Conservation (phyloP, 2,329 filamentous ascomycete genomes). For the Madurella fahalii region DNA sequence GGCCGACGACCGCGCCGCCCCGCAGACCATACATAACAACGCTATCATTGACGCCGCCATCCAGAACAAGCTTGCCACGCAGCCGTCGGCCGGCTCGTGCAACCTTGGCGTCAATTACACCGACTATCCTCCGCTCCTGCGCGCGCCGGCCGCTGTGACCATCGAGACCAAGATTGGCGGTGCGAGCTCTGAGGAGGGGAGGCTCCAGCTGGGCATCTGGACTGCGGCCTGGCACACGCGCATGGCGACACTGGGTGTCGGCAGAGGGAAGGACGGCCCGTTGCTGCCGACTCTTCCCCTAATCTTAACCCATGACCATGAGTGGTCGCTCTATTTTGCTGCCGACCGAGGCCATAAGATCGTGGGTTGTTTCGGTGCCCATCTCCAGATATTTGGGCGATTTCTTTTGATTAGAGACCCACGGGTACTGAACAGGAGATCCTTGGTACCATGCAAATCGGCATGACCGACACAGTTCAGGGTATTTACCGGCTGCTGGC, state of each 20-base stretch:
- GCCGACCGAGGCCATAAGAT: conserved; percentile 14
- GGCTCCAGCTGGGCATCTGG: conserved; percentile 13
- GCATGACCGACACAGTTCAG: conserved; percentile 13
- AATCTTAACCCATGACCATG: conserved; percentile 13
- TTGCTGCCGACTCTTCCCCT: conserved; percentile 12
- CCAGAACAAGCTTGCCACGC: conserved; percentile 10
- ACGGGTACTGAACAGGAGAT: background rate
- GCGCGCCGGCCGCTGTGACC: conserved; percentile 8
- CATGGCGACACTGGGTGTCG: conserved; percentile 12
- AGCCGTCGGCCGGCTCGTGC: conserved; percentile 4
- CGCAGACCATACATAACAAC: too few species aligned
- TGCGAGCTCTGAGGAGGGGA: conserved; percentile 12
- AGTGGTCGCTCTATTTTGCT: conserved; percentile 16
- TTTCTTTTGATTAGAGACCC: too few species aligned
- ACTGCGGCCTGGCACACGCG: conserved; percentile 15
- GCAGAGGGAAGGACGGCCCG: conserved; percentile 7
- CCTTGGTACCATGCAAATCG: conserved; percentile 11
- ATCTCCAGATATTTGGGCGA: too few species aligned
- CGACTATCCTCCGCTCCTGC: conserved; percentile 10
- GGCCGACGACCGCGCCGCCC: background rate
- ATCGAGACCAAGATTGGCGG: conserved; percentile 14
- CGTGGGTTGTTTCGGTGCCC: too few species aligned
- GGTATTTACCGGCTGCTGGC: conserved; percentile 16
- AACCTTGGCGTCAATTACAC: conserved; percentile 8
- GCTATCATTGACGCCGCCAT: conserved; percentile 8